A percentile compares a stretch with the other conserved stretches of the same genome.
These are phyloP conservation scores for Acorus calamus DNA, from an alignment of 106 monocot genomes.

Conservation along the genomic window DNA sequence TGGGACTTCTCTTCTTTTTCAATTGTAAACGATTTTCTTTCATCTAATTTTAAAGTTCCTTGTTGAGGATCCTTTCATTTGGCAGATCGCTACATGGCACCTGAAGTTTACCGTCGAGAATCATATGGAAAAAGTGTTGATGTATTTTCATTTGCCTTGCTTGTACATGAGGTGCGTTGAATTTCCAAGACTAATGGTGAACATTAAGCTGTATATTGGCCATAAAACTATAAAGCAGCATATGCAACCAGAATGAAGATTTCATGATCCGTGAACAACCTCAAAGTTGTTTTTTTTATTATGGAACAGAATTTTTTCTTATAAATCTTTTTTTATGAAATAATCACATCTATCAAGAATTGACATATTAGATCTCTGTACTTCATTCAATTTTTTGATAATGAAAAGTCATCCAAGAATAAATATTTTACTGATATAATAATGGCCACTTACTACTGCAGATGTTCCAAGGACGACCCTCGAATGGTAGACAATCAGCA, in stretches of 20 bases:
- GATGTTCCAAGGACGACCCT: conserved; percentile 15
- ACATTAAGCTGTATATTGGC: no score
- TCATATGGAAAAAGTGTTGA: conserved; percentile 19
- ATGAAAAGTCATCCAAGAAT: no score
- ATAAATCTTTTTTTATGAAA: no score
- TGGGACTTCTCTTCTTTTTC: neutral
- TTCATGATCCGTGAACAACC: no score
- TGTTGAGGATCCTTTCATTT: neutral
- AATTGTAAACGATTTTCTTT: conserved; percentile 1
- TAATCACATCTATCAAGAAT: no score
- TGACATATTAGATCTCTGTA: no score
- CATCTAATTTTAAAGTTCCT: neutral
- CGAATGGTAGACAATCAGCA: conserved; percentile 13
- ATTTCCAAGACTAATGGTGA: neutral
- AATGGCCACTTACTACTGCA: neutral
- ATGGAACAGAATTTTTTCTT: no score
- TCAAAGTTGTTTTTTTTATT: no score
- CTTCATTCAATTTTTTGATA: no score
- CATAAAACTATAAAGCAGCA: no score
- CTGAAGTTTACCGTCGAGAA: conserved; percentile 20
- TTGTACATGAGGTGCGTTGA: conserved; percentile 14
- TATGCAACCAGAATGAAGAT: no score
- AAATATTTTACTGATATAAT: no score
- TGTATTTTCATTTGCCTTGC: conserved; percentile 18
- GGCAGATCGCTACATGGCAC: conserved; percentile 25